Evolutionary conservation across 352 stramenopile genomes (phyloP).

Genomic region (Phytophthora macrochlamydospora): DNA sequence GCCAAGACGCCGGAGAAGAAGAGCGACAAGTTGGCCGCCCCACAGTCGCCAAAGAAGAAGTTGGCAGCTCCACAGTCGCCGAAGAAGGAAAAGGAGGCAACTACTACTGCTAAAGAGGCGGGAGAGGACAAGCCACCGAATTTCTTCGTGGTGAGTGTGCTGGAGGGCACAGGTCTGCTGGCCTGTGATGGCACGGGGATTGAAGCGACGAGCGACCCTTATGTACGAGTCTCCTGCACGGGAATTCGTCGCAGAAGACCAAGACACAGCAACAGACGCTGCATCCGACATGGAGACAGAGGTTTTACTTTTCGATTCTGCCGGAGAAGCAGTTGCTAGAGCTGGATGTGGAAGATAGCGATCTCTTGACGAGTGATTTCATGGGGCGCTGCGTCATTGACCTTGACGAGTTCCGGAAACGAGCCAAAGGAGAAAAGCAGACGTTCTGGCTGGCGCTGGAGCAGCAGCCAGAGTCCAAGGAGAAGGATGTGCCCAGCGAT

Average conservation of each 20-base stretch:
- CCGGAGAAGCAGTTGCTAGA: conserved; percentile 55
- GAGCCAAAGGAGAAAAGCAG: conserved; percentile 53
- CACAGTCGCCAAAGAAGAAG: conserved; percentile 6
- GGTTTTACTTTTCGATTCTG: conserved; percentile 67
- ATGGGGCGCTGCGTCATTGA: conserved; percentile 72
- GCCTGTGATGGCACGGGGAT: conserved; percentile 60
- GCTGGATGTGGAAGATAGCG: conserved; percentile 64
- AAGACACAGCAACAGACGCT: conserved; percentile 71
- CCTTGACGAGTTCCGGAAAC: conserved; percentile 60
- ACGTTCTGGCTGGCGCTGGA: conserved; percentile 75
- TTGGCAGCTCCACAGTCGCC: background rate
- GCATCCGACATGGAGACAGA: conserved; percentile 67
- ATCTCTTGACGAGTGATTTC: conserved; percentile 77
- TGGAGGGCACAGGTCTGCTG: conserved; percentile 60
- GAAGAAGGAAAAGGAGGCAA: conserved; percentile 5
- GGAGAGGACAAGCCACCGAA: conserved; percentile 34
- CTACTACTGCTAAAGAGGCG: background rate
- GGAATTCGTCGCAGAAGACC: conserved; percentile 65
- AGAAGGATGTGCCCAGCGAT: conserved; percentile 44
- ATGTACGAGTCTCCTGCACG: conserved; percentile 64
- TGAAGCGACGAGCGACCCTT: conserved; percentile 69
- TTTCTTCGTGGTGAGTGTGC: conserved; percentile 69
- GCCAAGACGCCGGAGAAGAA: background rate
- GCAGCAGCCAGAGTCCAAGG: conserved; percentile 41
- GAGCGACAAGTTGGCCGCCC: conserved; percentile 4